Conservation (phyloP, 768 basidiomycete species). For the Polyporus arcularius region DNA sequence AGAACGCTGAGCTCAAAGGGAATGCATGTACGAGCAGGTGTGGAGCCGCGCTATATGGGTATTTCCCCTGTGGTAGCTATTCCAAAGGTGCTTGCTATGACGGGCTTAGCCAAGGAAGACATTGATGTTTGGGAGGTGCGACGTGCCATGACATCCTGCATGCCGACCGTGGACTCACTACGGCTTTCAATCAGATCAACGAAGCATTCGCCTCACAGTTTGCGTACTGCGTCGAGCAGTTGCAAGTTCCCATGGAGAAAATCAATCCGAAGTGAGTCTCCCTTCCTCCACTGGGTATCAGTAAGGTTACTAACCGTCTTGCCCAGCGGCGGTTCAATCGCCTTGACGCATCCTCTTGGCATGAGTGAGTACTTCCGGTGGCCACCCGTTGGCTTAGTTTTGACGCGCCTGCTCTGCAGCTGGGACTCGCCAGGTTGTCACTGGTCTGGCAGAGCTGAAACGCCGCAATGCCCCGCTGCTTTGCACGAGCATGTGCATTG, state of each 20-base stretch:
- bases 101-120: constrained; percentile 68
- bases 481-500: constrained; percentile 82
- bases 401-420: constrained; percentile 42
- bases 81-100: constrained; percentile 62
- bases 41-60: constrained; percentile 79
- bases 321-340: constrained; percentile 79
- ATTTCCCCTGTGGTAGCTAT: constrained; percentile 73
- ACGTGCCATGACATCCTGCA: constrained; percentile 2
- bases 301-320: neutral
- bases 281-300: neutral
- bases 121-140: constrained; percentile 74
- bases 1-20: constrained; percentile 4
- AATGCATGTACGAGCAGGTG: constrained; percentile 44
- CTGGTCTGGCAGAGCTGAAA: constrained; percentile 81
- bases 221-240: constrained; percentile 85
- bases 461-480: constrained; percentile 68
- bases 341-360: constrained; percentile 78
- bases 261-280: constrained; percentile 81
- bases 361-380: constrained; percentile 59
- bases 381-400: too few relatives aligned
- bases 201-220: constrained; percentile 95
- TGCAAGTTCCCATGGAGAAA: constrained; percentile 73
- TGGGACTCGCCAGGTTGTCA: constrained; percentile 84
- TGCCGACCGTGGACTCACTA: neutral
- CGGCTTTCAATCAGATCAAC: constrained; percentile 57